phyloP scores from a whole-genome alignment of 495 filamentous ascomycete genomes.

The Penicillium waksmanii region DNA sequence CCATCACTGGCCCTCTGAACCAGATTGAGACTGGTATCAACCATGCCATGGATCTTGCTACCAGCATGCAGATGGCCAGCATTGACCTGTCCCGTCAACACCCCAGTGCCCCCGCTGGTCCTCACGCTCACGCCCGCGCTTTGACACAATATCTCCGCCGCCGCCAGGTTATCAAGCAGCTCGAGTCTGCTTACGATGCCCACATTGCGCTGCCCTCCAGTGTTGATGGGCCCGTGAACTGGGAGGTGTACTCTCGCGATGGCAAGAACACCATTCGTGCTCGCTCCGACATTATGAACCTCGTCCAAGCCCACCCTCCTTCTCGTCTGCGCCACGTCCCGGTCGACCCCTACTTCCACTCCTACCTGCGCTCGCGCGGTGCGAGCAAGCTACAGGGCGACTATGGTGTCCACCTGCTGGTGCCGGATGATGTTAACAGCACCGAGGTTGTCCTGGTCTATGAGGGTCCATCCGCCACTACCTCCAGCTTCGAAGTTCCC shows the following conservation, averaged over 20 bases:
- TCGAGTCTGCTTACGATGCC: slow-evolving; percentile 77
- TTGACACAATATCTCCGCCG: slow-evolving; percentile 82
- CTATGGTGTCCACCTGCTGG: slow-evolving; percentile 77
- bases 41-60: slow-evolving; percentile 79
- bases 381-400: slow-evolving; percentile 66
- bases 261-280: slow-evolving; percentile 82
- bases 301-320: slow-evolving; percentile 81
- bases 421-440: slow-evolving; percentile 67
- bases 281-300: slow-evolving; percentile 76
- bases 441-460: slow-evolving; percentile 81
- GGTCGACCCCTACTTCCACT: slow-evolving; percentile 87
- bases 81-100: slow-evolving; percentile 80
- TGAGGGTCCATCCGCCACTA: slow-evolving; percentile 64
- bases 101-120: slow-evolving; percentile 68
- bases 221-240: slow-evolving; percentile 65
- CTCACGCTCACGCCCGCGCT: slow-evolving; percentile 77
- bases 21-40: slow-evolving; percentile 73
- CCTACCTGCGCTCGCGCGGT: slow-evolving; percentile 68
- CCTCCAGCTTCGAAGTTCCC: slow-evolving; percentile 68
- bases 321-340: slow-evolving; percentile 67
- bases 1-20: slow-evolving; percentile 78
- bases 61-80: slow-evolving; percentile 75
- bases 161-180: slow-evolving; percentile 71
- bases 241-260: slow-evolving; percentile 84
- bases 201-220: slow-evolving; percentile 76